Evolutionary conservation across 2,329 filamentous ascomycete species (phyloP).

Genomic region (Calonectria hawksworthii): DNA sequence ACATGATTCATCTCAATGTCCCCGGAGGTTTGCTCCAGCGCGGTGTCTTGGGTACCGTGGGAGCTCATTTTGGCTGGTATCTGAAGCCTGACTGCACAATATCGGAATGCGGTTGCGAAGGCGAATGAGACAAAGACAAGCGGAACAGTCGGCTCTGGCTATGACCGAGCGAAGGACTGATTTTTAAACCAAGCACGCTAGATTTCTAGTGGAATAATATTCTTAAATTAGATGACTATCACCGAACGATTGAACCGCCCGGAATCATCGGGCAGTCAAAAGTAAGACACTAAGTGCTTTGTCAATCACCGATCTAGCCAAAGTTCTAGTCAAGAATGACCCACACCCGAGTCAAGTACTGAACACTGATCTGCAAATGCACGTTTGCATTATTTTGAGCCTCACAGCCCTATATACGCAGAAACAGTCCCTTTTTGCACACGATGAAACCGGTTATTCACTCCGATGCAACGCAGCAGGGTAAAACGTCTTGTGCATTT

Average conservation of each 20-base stretch:
- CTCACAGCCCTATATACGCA: neutral
- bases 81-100: neutral
- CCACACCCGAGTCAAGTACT: neutral
- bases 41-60: neutral
- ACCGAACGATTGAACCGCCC: neutral
- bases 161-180: neutral
- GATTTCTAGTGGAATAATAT: neutral
- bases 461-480: neutral
- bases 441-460: neutral
- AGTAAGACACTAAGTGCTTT: neutral
- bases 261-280: neutral
- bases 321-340: neutral
- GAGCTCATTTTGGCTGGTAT: neutral
- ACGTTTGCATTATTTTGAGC: neutral
- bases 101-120: neutral
- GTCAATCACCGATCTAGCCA: neutral
- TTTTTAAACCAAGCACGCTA: neutral
- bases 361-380: no score
- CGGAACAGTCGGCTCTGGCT: neutral
- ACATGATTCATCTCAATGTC: slow-evolving; percentile 1
- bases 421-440: neutral
- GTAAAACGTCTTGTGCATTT: neutral
- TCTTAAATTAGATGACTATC: neutral
- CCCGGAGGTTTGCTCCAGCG: neutral
- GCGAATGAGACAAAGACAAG: neutral